These are phyloP conservation scores for Juglanconis sp. DNA, from an alignment of 2,329 filamentous ascomycete species.

Conservation along the genomic window DNA sequence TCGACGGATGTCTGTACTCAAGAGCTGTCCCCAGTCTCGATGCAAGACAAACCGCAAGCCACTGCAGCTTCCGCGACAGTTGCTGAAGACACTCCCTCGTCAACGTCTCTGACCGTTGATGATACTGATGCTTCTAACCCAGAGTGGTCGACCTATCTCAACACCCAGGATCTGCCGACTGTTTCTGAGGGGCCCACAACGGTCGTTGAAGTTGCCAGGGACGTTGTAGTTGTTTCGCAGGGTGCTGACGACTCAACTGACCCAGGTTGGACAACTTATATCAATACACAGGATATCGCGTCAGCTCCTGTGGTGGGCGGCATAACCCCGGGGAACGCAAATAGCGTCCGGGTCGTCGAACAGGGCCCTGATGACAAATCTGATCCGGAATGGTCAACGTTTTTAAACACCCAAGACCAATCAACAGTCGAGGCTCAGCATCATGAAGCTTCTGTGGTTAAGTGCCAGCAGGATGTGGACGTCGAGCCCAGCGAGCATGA, in stretches of 20 bases:
- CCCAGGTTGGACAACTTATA: slow-evolving; percentile 5
- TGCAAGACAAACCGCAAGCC: not conserved
- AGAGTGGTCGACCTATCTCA: slow-evolving; percentile 6
- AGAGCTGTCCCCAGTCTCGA: slow-evolving; percentile 2
- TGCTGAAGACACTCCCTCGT: not conserved
- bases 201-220: not conserved
- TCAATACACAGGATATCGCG: slow-evolving; percentile 9
- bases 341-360: not conserved
- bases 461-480: not conserved
- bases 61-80: not conserved
- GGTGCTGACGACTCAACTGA: not conserved
- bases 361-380: not conserved
- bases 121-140: not conserved
- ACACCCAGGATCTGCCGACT: not conserved
- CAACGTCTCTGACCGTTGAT: not conserved
- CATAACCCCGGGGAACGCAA: not conserved
- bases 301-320: not conserved
- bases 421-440: not conserved
- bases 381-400: not conserved
- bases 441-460: not conserved
- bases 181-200: not conserved
- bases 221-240: not conserved
- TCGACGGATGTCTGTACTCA: slow-evolving; percentile 1
- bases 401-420: not conserved
- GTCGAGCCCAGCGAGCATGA: not conserved